Evolutionary conservation across 1,284 basidiomycete genomes (phyloP), one percentile per base, ranked within the genome.

Genomic region (Pyrrhoderma noxium): DNA sequence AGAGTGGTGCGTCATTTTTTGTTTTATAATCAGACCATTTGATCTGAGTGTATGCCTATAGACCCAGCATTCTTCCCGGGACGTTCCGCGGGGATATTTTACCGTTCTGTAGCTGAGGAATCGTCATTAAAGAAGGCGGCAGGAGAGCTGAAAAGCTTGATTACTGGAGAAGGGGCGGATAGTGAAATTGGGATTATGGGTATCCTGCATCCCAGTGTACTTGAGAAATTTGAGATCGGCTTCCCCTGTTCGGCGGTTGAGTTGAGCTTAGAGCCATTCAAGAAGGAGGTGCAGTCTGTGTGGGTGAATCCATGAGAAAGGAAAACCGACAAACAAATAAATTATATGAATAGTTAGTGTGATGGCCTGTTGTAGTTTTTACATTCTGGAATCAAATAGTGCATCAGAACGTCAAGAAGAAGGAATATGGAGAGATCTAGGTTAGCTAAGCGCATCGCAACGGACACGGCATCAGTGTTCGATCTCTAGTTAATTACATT

Each of bases 231-330:
- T 67, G 93, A 96, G 66, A 86, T 99, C 58, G 79, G 80, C 44
- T 94, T 90, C 69, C 96, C 95, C n/a, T 97, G 93, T 68, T 96
- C 93, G 14, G 85, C 85, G 8, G 72, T 99, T 54, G 96, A 99
- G 75, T 92, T 99, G 65, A 87, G 86, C 45, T 74, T 99, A 45
- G 92, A 96, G 68, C 87, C 86, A 13, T 93, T 99, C 76, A 83
- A 92, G 70, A 93, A 88, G 69, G 73, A 75, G 58, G 72, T 71
- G 68, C 69, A 74, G 52, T 72, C 69, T 57, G 65, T 73, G 42
- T 73, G 70, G 74, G 45, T 52, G 35, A 54, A 50, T 38, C 53
- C 46, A 23, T 56, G 51, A 21, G 16, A 40, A 16, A 14, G n/a
- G n/a, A 22, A 16, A 40, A 37, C 16, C 11, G 16, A 16, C 16